A percentile compares a stretch with the other conserved stretches of the same genome.
phyloP scores from a whole-genome alignment of 2,329 filamentous ascomycete genomes.

The Arthrobotrys musiformis region DNA sequence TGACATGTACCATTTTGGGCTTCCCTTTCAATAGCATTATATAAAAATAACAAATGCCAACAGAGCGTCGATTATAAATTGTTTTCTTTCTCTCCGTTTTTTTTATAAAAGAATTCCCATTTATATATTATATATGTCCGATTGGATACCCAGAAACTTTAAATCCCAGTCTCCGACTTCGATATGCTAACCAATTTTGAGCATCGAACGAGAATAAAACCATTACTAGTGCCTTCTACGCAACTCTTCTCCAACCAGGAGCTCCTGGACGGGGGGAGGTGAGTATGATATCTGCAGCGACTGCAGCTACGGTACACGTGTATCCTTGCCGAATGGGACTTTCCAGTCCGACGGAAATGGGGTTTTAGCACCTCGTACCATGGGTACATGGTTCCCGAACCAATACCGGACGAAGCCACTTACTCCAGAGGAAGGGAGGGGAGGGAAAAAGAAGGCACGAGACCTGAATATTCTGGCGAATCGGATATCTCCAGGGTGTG shows the following conservation, averaged over 20 bases:
- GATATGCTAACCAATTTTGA: not conserved
- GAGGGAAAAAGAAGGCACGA: not conserved
- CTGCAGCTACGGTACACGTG: conserved; percentile 16
- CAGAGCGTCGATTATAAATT: no score
- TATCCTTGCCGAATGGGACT: conserved; percentile 5
- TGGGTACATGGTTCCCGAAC: conserved; percentile 1
- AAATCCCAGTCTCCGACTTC: not conserved
- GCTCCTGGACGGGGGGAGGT: not conserved
- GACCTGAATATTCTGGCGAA: not conserved
- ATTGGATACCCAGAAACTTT: not conserved
- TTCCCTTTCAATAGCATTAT: no score
- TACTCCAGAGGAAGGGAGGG: no score
- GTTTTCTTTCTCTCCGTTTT: no score
- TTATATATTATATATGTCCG: no score
- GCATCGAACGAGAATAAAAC: not conserved
- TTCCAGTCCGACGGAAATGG: not conserved
- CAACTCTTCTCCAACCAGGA: not conserved
- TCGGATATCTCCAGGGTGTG: conserved; percentile 6
- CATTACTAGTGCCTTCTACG: not conserved
- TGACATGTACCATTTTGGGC: no score
- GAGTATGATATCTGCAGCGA: not conserved
- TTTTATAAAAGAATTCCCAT: no score
- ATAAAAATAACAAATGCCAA: no score
- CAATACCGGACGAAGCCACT: not conserved
- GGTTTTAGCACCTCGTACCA: not conserved